Percentiles rank a stretch among this genome's conserved stretches.
Conservation (phyloP, 1,284 basidiomycete genomes). For the Malassezia equina region DNA sequence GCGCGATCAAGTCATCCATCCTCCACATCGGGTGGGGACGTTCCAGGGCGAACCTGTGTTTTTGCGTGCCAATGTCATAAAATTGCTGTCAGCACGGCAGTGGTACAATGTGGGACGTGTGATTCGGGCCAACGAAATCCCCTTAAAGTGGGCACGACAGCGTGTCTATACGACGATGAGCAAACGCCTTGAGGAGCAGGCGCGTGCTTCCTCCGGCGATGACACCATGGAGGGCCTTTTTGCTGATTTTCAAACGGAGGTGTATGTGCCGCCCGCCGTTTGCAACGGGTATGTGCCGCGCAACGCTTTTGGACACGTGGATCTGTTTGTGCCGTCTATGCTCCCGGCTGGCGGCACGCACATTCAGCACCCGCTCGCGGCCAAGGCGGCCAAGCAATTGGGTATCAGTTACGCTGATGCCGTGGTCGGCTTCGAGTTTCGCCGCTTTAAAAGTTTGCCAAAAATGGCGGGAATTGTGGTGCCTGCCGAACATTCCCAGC, state of each 20-base stretch:
- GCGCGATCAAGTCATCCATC: constrained; percentile 74
- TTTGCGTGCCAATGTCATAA: constrained; percentile 67
- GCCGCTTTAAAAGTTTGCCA: constrained; percentile 74
- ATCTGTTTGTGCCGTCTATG: constrained; percentile 91
- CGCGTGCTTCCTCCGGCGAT: constrained; percentile 49
- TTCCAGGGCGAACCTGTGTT: constrained; percentile 93
- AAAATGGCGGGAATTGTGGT: constrained; percentile 77
- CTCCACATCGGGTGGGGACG: constrained; percentile 67
- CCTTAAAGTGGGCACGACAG: constrained; percentile 81
- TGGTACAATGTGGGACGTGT: constrained; percentile 82
- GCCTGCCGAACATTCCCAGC: constrained; percentile 77
- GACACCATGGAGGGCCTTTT: constrained; percentile 63
- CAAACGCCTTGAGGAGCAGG: constrained; percentile 71
- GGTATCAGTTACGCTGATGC: constrained; percentile 87
- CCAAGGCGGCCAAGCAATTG: constrained; percentile 76
- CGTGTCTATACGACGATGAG: constrained; percentile 71
- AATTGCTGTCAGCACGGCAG: constrained; percentile 79
- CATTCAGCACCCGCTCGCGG: constrained; percentile 56
- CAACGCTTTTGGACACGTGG: constrained; percentile 94
- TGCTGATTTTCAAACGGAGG: constrained; percentile 71
- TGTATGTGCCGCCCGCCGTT: constrained; percentile 68
- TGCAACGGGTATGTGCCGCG: constrained; percentile 82
- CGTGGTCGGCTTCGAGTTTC: constrained; percentile 91
- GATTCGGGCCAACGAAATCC: constrained; percentile 65
- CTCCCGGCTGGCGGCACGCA: constrained; percentile 76